Percentiles rank a stretch among this genome's conserved stretches.
phyloP scores from a whole-genome alignment of 2,329 filamentous ascomycete species.

The Aspergillus sp. region DNA sequence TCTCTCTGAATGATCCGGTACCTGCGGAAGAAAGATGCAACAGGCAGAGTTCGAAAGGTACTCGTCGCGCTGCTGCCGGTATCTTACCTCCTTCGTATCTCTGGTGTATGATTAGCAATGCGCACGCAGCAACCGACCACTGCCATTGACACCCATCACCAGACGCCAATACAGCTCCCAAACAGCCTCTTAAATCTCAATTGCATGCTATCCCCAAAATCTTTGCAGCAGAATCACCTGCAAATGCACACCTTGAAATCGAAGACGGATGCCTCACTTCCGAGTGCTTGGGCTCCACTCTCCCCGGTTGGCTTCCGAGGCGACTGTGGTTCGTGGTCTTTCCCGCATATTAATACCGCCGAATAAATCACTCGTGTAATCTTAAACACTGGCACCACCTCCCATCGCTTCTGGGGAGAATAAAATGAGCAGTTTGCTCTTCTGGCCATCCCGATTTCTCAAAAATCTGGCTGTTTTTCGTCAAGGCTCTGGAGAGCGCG shows the following conservation, averaged over 20 bases:
- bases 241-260: constrained; percentile 4
- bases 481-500: neutral
- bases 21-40: neutral
- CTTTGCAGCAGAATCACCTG: constrained; percentile 1
- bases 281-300: constrained; percentile 10
- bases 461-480: neutral
- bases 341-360: constrained; percentile 7
- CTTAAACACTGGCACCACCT: neutral
- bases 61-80: constrained; percentile 1
- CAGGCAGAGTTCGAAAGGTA: constrained; percentile 7
- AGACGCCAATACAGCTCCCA: neutral
- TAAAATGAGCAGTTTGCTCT: neutral
- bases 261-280: constrained; percentile 9
- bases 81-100: constrained; percentile 15
- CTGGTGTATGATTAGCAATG: constrained; percentile 6
- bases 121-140: neutral
- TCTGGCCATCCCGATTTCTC: neutral
- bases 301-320: constrained; percentile 4
- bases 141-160: neutral
- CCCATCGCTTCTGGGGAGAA: neutral
- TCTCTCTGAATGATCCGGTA: neutral
- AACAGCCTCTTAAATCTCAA: neutral
- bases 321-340: constrained; percentile 3
- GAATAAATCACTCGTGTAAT: constrained; percentile 1
- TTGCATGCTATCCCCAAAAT: neutral